phyloP scores from a whole-genome alignment of 345 rosid genomes.

The Firmiana major region DNA sequence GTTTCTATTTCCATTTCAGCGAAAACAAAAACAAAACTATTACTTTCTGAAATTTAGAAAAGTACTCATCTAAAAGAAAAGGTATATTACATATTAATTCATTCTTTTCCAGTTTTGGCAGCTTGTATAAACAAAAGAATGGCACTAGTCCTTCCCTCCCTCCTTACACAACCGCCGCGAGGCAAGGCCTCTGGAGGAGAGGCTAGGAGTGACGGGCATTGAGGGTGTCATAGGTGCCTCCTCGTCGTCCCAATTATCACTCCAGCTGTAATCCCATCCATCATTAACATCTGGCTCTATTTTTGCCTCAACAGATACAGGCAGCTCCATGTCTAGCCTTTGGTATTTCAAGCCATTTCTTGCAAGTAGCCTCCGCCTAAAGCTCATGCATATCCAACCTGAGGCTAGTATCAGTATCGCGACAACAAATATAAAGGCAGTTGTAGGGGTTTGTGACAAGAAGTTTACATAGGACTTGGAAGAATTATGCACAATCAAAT shows the following conservation, averaged over 20 bases:
- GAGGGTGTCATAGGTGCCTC: conserved; percentile 66
- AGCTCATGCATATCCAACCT: conserved; percentile 37
- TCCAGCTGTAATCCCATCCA: conserved; percentile 75
- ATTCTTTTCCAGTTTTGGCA: not conserved
- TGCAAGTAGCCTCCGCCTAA: conserved; percentile 30
- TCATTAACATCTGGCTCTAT: conserved; percentile 32
- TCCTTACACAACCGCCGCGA: conserved; percentile 69
- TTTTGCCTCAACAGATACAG: conserved; percentile 31
- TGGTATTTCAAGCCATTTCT: conserved; percentile 42
- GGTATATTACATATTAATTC: not conserved
- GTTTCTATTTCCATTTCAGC: not conserved
- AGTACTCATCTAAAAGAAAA: not conserved
- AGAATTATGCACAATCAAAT: conserved; percentile 35
- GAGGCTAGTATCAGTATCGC: conserved; percentile 43
- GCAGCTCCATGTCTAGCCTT: conserved; percentile 61
- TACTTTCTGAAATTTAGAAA: not conserved
- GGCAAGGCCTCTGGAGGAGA: conserved; percentile 72
- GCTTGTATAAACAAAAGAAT: not conserved
- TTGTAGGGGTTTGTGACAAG: conserved; percentile 29
- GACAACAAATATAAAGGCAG: conserved; percentile 29
- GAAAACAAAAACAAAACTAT: not conserved
- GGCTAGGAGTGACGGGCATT: conserved; percentile 59
- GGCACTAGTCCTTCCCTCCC: conserved; percentile 71
- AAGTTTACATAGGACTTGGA: conserved; percentile 30
- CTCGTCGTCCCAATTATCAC: conserved; percentile 75